Base-by-base conservation (phyloP, 345 rosid species). In the Fremontodendron californicum region DNA sequence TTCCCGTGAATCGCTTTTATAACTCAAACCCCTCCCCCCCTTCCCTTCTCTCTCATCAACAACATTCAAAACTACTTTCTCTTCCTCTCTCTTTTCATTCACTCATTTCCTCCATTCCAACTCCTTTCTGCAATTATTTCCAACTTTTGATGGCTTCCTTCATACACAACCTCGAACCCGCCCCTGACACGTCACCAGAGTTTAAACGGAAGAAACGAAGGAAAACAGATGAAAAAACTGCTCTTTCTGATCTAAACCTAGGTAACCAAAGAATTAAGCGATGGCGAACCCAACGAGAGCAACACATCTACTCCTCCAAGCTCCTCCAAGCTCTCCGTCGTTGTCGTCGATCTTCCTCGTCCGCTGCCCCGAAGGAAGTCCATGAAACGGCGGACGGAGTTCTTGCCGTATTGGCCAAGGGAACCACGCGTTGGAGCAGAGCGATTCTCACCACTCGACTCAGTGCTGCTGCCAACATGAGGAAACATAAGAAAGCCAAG, bases 301-400 rank as follows among this genome's bases (percentile, higher is more conserved):
- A 87, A 13, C 90, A 85, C 90, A 88, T 88, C 88, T 93, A 91
- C 85, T 81, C 90, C 23, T 77, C 74, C n/a, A 93, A 88, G 78
- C 97, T 93, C 78, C 18, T 84, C 58, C 86, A 89, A 40, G 93
- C 98, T 60, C 85, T 96, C 9, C 90, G 87, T 8, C 83, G 87
- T 64, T 76, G 85, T 69, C 86, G 90, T 9, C 85, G 81, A 49
- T 27, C 68, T 9, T 25, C 84, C 2, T 52, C 79, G 18, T 11
- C 64, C 2, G 4, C 82, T 23, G 9, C 75, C 61, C 9, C 62
- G 16, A 71, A 81, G 31, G 82, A 78, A 33, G 85, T 87, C 37
- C 81, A 89, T 8, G 75, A 54, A 19, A 80, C 87, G 11, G 88
- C 84, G 0, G 83, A 92, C 77, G 76, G 84, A 23, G 88, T 87